Conservation (phyloP, 257 asterid species). For the Solanum virginianum region DNA sequence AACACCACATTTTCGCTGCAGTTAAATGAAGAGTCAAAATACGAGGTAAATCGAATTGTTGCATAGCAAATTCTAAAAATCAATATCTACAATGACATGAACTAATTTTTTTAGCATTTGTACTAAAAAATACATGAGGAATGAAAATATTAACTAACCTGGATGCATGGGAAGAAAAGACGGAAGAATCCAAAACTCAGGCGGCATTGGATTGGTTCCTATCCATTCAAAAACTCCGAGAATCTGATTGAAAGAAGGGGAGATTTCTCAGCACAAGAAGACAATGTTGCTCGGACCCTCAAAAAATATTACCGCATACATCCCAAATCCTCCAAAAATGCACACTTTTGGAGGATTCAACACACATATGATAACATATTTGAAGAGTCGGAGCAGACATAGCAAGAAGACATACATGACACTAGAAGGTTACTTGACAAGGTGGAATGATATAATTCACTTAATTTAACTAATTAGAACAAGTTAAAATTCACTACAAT, state of each 20-base stretch:
- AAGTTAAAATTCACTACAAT: neutral
- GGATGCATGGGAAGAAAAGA: conserved; percentile 61
- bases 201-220: conserved; percentile 45
- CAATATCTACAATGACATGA: neutral
- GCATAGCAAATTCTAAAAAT: neutral
- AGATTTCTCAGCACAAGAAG: neutral
- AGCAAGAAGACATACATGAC: neutral
- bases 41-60: neutral
- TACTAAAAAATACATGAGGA: neutral
- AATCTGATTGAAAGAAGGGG: neutral
- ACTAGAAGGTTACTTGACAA: neutral
- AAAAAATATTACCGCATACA: neutral
- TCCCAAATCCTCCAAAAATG: neutral
- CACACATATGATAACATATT: too few species aligned
- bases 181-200: conserved; percentile 34
- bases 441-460: neutral
- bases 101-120: neutral
- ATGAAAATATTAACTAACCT: conserved; percentile 16
- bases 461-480: neutral
- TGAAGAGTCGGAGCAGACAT: neutral
- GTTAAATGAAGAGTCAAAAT: neutral
- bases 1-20: too few species aligned
- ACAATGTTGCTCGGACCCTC: neutral
- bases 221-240: conserved; percentile 46
- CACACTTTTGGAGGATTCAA: neutral